Conservation (phyloP, 257 asterid species). For the Rehmannia glutinosa region DNA sequence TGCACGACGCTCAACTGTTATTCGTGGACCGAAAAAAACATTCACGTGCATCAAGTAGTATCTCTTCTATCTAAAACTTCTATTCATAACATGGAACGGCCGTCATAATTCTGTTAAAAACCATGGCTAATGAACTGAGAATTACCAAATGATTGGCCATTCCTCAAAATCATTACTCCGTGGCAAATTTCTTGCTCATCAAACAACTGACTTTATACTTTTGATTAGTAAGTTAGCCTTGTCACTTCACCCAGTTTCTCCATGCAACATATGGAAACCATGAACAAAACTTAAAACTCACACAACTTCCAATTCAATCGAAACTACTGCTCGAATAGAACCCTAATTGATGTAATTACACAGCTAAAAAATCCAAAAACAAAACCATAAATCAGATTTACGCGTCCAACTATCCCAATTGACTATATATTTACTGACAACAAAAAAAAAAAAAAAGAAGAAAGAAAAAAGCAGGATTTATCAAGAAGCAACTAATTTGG, state of each 20-base stretch:
- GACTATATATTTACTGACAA: no score
- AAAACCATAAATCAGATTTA: neutral
- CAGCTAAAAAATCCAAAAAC: neutral
- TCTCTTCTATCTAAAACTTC: neutral
- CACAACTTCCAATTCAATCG: neutral
- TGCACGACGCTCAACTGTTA: neutral
- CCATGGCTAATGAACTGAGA: neutral
- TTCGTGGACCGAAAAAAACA: neutral
- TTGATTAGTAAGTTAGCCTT: neutral
- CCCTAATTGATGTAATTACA: slow-evolving; percentile 9
- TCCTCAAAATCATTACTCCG: neutral
- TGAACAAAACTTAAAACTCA: neutral
- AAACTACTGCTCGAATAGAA: neutral
- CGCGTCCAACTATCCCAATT: no score
- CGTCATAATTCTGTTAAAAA: neutral
- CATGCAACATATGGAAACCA: neutral
- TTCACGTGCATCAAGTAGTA: neutral
- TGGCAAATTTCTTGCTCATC: no score
- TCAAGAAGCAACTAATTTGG: neutral
- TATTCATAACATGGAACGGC: neutral
- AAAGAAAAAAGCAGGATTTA: neutral
- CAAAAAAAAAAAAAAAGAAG: no score
- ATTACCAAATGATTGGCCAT: neutral
- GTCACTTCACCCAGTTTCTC: neutral
- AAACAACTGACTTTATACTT: neutral